These are phyloP conservation scores for Microsporum canis DNA, from an alignment of 2,329 filamentous ascomycete genomes.

Conservation along the genomic window DNA sequence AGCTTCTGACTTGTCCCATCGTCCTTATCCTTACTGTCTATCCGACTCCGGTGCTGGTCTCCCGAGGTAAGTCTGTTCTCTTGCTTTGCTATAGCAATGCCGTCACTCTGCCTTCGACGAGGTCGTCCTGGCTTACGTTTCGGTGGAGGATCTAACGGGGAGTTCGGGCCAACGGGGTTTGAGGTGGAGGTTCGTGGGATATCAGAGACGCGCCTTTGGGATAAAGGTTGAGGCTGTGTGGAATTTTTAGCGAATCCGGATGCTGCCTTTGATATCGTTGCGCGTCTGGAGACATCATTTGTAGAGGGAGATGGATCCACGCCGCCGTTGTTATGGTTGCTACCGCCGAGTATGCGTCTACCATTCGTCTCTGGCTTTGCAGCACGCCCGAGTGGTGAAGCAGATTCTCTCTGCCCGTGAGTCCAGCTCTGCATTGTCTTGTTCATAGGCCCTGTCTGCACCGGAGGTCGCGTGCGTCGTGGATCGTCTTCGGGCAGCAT, in stretches of 20 bases:
- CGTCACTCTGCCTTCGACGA: neutral
- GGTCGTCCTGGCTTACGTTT: neutral
- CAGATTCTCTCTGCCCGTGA: conserved; percentile 7
- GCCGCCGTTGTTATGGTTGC: conserved; percentile 22
- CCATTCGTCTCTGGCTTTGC: conserved; percentile 26
- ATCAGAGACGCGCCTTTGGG: neutral
- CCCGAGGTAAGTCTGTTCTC: neutral
- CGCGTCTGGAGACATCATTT: neutral
- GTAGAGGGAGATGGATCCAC: conserved; percentile 9
- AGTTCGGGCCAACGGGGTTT: neutral
- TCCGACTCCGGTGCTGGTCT: neutral
- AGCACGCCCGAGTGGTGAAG: conserved; percentile 6
- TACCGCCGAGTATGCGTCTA: conserved; percentile 21
- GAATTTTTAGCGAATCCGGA: neutral
- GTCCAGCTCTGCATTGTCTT: conserved; percentile 20
- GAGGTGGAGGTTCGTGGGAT: neutral
- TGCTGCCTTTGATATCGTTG: neutral
- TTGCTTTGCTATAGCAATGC: neutral
- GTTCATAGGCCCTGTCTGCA: conserved; percentile 25
- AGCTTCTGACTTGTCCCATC: conserved; percentile 16
- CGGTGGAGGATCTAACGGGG: neutral
- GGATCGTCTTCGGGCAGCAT: conserved; percentile 38
- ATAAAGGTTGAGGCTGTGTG: neutral
- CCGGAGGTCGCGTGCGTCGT: conserved; percentile 33
- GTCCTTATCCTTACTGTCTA: conserved; percentile 12